Evolutionary conservation across 495 filamentous ascomycete species (phyloP).

Genomic region (Wilcoxina mikolae): DNA sequence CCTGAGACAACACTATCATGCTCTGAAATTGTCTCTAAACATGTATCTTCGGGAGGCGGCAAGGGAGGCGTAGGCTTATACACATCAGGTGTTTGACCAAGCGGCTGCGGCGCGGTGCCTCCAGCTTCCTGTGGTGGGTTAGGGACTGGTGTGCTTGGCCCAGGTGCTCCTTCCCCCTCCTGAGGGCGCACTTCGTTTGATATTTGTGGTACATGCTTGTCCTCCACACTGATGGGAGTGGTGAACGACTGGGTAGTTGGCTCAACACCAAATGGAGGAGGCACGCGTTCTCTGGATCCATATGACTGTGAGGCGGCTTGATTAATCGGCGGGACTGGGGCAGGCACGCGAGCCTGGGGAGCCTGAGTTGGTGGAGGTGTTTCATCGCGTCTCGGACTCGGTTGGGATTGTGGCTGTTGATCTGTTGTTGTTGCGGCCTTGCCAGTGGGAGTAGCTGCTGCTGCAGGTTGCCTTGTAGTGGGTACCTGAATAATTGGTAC

Average conservation of each 20-base stretch:
- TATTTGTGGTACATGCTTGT: no score
- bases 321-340: no score
- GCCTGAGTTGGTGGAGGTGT: no score
- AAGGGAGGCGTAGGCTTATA: background rate
- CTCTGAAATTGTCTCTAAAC: background rate
- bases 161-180: no score
- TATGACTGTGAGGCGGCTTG: no score
- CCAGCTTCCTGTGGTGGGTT: no score
- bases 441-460: background rate
- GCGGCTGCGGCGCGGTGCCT: background rate
- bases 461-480: background rate
- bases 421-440: background rate
- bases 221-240: background rate
- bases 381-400: background rate
- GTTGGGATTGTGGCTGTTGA: background rate
- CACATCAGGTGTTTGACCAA: background rate
- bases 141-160: no score
- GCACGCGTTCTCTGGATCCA: no score
- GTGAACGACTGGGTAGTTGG: background rate
- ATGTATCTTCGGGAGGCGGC: background rate
- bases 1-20: background rate
- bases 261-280: no score
- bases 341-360: no score
- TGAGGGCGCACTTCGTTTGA: no score
- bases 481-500: background rate